Percentiles rank a stretch among this genome's conserved stretches.
Evolutionary conservation across 2,329 filamentous ascomycete genomes (phyloP).

Genomic region (Ciborinia camelliae): DNA sequence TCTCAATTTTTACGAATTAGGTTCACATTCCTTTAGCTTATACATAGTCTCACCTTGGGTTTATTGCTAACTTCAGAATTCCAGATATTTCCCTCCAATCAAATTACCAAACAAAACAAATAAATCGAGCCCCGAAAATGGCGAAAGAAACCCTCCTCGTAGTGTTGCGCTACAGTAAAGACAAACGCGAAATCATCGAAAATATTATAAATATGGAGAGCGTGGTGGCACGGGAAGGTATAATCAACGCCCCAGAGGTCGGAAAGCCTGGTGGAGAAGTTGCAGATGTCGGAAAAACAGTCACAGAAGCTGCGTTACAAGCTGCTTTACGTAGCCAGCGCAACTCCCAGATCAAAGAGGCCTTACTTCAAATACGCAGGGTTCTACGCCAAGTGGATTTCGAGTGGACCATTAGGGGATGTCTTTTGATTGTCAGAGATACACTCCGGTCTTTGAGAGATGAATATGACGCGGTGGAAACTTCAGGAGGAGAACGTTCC

Average conservation of each 20-base stretch:
- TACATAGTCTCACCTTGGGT: accelerated
- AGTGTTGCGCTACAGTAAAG: neutral
- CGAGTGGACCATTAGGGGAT: accelerated
- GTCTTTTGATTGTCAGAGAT: neutral
- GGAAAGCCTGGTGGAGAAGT: neutral
- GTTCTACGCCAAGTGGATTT: neutral
- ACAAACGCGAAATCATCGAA: neutral
- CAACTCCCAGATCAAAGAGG: neutral
- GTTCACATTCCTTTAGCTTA: accelerated
- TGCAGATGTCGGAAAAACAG: neutral
- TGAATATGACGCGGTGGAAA: too few relatives aligned
- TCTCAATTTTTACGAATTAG: neutral
- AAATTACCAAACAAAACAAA: neutral
- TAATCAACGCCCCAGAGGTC: accelerated
- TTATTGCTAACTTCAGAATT: neutral
- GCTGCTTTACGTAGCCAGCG: neutral
- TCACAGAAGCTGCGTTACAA: neutral
- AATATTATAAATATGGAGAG: neutral
- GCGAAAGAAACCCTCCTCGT: neutral
- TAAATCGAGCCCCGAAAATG: neutral
- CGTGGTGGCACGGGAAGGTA: too few relatives aligned
- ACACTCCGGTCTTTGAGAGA: neutral
- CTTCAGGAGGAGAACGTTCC: too few relatives aligned
- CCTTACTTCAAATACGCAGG: accelerated
- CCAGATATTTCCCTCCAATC: neutral